These are phyloP conservation scores for Leccinum sublutescens DNA, from an alignment of 768 basidiomycete species.

Conservation along the genomic window DNA sequence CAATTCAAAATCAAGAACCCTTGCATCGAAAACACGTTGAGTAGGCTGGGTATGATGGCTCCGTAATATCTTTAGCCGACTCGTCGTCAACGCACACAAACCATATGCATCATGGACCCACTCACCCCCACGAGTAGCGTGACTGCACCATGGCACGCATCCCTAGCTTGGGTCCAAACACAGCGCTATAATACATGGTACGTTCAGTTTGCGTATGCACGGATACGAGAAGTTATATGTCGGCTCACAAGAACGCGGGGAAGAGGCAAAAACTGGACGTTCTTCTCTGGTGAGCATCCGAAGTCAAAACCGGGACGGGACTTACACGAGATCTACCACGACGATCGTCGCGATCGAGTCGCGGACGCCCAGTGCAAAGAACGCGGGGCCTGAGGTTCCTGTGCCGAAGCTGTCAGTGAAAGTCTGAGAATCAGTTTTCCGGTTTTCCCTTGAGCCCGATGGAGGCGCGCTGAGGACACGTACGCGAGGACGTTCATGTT, in stretches of 20 bases:
- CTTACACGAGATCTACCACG: slow-evolving; percentile 46
- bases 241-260: slow-evolving; percentile 39
- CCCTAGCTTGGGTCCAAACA: slow-evolving; percentile 54
- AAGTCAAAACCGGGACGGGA: not conserved
- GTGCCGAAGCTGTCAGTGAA: slow-evolving; percentile 40
- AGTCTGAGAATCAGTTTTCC: not conserved
- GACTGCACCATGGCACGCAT: slow-evolving; percentile 59
- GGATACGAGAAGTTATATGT: not conserved
- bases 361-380: slow-evolving; percentile 45
- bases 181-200: slow-evolving; percentile 33
- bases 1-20: slow-evolving; percentile 59
- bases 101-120: not conserved
- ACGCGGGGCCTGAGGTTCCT: slow-evolving; percentile 49
- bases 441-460: no score
- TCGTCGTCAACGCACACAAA: slow-evolving; percentile 10
- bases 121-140: slow-evolving; percentile 52
- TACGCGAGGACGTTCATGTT: slow-evolving; percentile 45
- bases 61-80: slow-evolving; percentile 37
- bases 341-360: slow-evolving; percentile 42
- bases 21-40: slow-evolving; percentile 50
- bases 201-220: not conserved
- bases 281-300: not conserved
- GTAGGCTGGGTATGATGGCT: slow-evolving; percentile 39
- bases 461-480: slow-evolving; percentile 12
- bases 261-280: slow-evolving; percentile 31